These are phyloP conservation scores for Mrakia frigida DNA, from an alignment of 768 basidiomycete genomes.

Conservation along the genomic window DNA sequence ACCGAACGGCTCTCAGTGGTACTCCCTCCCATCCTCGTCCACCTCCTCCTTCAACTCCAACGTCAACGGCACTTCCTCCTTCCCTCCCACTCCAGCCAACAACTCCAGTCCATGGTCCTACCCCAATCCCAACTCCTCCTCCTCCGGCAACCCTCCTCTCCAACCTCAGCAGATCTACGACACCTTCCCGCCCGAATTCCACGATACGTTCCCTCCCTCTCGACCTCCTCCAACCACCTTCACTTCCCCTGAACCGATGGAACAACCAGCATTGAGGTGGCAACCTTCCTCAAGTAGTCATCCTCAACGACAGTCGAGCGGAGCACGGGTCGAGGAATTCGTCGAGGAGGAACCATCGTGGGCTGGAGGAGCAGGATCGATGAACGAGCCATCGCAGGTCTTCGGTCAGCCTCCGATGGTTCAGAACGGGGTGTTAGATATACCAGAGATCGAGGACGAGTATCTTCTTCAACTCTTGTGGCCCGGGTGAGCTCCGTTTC, in stretches of 20 bases:
- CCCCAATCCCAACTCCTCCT: neutral
- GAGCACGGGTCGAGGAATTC: neutral
- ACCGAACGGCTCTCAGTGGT: neutral
- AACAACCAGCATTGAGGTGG: neutral
- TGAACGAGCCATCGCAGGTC: neutral
- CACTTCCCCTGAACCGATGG: neutral
- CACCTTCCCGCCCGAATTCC: neutral
- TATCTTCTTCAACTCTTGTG: neutral
- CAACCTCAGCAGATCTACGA: neutral
- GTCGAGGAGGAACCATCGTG: neutral
- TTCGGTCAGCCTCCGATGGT: neutral
- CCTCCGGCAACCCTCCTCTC: neutral
- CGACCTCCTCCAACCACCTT: neutral
- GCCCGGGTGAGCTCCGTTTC: slow-evolving; percentile 2
- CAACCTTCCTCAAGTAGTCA: neutral
- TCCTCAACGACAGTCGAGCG: neutral
- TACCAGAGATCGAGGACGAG: neutral
- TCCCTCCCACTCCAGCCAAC: neutral
- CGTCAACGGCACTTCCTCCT: neutral
- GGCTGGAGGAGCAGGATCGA: neutral
- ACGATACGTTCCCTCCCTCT: neutral
- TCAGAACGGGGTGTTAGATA: neutral
- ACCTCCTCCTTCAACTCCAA: neutral
- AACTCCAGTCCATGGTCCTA: neutral
- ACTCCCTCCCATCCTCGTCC: neutral